These are phyloP conservation scores for Camellia sinensis DNA, from an alignment of 148 eudicot species.

Conservation along the genomic window DNA sequence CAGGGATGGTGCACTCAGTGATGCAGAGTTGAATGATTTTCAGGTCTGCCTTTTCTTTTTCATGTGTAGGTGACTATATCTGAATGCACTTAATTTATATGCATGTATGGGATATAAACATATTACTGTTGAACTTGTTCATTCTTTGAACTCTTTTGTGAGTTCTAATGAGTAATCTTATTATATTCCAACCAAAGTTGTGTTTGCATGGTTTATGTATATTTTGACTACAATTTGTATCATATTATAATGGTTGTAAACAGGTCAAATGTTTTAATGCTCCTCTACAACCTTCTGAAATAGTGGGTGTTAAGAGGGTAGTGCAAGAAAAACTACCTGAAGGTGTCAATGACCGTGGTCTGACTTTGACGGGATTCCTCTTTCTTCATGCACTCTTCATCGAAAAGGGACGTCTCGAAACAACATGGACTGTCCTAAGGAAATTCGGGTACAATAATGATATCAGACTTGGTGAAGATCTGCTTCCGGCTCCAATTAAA, in stretches of 20 bases:
- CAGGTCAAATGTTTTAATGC: slow-evolving; percentile 97
- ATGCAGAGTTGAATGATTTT: slow-evolving; percentile 87
- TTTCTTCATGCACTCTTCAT: slow-evolving; percentile 91
- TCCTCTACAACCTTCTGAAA: slow-evolving; percentile 92
- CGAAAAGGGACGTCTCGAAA: slow-evolving; percentile 89
- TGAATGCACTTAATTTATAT: slow-evolving; percentile 3
- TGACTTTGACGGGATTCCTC: slow-evolving; percentile 87
- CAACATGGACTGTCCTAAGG: slow-evolving; percentile 92
- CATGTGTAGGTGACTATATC: neutral
- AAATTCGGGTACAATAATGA: slow-evolving; percentile 94
- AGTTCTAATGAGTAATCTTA: slow-evolving; percentile 5
- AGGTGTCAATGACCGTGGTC: slow-evolving; percentile 85
- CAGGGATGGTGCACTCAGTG: slow-evolving; percentile 87
- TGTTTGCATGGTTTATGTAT: neutral
- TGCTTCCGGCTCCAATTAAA: slow-evolving; percentile 72
- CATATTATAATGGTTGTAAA: slow-evolving; percentile 17
- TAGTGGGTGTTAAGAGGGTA: slow-evolving; percentile 86
- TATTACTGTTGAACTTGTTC: neutral
- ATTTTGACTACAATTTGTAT: neutral
- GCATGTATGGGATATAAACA: neutral
- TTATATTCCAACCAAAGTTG: neutral
- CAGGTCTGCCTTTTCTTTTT: slow-evolving; percentile 49
- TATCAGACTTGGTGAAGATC: slow-evolving; percentile 68
- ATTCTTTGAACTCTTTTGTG: neutral
- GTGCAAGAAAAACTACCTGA: slow-evolving; percentile 86